Evolutionary conservation across 768 basidiomycete species (phyloP), one percentile per base, ranked within the genome.

Genomic region (Crepidotus variabilis): DNA sequence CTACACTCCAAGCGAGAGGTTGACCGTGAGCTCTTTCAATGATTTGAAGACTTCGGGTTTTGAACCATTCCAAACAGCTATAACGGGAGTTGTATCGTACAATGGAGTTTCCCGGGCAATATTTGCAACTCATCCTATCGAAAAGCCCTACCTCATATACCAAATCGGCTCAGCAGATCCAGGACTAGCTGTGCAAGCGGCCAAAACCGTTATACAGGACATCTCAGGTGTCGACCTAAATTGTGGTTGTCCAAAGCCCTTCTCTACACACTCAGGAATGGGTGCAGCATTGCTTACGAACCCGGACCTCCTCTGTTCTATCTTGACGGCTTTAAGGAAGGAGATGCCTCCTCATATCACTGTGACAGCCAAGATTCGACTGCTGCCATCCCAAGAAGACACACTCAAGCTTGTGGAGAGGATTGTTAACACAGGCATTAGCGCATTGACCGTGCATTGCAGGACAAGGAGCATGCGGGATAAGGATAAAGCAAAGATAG

Each of bases 241-340:
- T 69, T 98, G 97, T 66, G 97, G 96, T 0, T 99, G 96, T 67
- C 95, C 95, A 0, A 96, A 96, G 64, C 91, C 94, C 0, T 98
- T 98, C 71, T 96, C 94, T 20, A 94, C 92, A 0, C 88, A 91
- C 61, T 74, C 88, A 0, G 97, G 97, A 0, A 98, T 98, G 95
- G 97, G 97, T 8, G 96, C 97, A 0, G 96, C 95, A 2, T 78
- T 99, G 13, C 83, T 99, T 51, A 85, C 90, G 2, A 96, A 90
- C 34, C 94, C 97, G 0, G 94, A 98, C 65, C 76, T 94, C 32
- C 80, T 99, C 8, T 94, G 94, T 66, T 80, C 87, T 18, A 98
- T 99, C 64, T 81, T 99, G 28, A 83, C 80, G 0, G 87, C 90
- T 5, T 76, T 99, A 45, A 79, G 94, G 56, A 74, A 70, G 46